Evolutionary conservation across 2,329 filamentous ascomycete species (phyloP).

Genomic region (Fusarium pseudoanthophilum): DNA sequence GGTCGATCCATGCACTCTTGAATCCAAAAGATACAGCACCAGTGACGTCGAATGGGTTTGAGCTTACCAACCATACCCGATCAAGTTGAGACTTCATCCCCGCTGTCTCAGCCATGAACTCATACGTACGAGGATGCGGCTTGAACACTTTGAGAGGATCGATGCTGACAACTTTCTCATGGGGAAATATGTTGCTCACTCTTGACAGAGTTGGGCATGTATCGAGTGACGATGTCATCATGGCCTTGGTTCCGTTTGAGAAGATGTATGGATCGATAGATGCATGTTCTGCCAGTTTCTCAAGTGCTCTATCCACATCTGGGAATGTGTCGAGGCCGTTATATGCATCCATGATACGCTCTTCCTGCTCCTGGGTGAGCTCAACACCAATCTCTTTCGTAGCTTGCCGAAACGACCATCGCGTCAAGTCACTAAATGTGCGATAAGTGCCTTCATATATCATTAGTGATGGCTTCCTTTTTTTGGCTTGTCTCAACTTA

Average conservation of each 20-base stretch:
- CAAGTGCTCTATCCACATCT: slow-evolving; percentile 68
- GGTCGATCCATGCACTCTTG: slow-evolving; percentile 74
- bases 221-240: slow-evolving; percentile 70
- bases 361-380: slow-evolving; percentile 56
- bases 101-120: slow-evolving; percentile 64
- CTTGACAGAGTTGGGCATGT: slow-evolving; percentile 55
- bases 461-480: neutral
- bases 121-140: slow-evolving; percentile 70
- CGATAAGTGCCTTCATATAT: slow-evolving; percentile 56
- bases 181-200: slow-evolving; percentile 48
- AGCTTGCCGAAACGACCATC: slow-evolving; percentile 70
- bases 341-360: slow-evolving; percentile 70
- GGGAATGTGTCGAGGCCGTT: slow-evolving; percentile 72
- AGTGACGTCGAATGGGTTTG: slow-evolving; percentile 78
- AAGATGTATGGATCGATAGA: slow-evolving; percentile 70
- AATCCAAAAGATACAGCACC: slow-evolving; percentile 72
- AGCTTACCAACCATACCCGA: slow-evolving; percentile 74
- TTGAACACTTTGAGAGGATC: slow-evolving; percentile 72
- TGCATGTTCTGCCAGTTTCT: slow-evolving; percentile 54
- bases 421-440: slow-evolving; percentile 70
- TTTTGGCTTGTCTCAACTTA: slow-evolving; percentile 48
- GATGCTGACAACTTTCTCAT: slow-evolving; percentile 65
- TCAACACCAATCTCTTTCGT: slow-evolving; percentile 65
- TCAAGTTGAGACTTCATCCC: slow-evolving; percentile 58
- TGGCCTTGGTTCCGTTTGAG: slow-evolving; percentile 73